Evolutionary conservation across 148 eudicot genomes (phyloP), one percentile per base, ranked within the genome.

Genomic region (Rhododendron griersonianum): DNA sequence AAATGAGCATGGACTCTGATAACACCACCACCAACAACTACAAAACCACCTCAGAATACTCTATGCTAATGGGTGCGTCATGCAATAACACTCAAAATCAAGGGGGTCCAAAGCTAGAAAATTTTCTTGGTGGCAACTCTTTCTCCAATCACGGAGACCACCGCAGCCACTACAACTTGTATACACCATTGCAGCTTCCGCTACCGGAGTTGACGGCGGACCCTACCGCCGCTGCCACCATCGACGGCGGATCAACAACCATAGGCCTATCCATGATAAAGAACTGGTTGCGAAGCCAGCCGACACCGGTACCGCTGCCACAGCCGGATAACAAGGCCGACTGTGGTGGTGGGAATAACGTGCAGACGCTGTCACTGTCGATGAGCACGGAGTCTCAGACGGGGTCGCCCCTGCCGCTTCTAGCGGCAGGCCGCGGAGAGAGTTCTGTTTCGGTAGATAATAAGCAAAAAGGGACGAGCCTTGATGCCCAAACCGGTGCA

Each of bases 221-320:
- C 37, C 76, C 39, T 55, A 79, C 59, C 10, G 7, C 37, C 25
- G 35, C 33, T 11, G 25, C 39, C 18, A 85, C 11, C 39, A 39
- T 33, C 77, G 33, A 10, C 83, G 25, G 37, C 83, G 39, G 5
- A 71, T 81, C 11, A 47, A 89, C 57, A 63, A 85, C 59, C 39
- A 87, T 88, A 48, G 95, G 94, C 41, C 94, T 95, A 11, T 95
- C 98, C 23, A 93, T 93, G 98, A 95, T 95, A 86, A 95, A 94
- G 90, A 93, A 94, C 88, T 96, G 98, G 98, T 80, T 96, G 69
- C 92, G 98, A 82, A 96, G 91, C 86, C 87, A 94, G 83, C 94
- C 95, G 2, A 65, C 88, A 41, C 82, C 89, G 4, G 19, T 88
- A 15, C 11, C 45, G 39, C 28, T 86, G 1, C 11, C 45, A 50